Percentiles rank a stretch among this genome's conserved stretches.
Conservation (phyloP, 805 yeast species). For the fission yeast (Schizosaccharomyces pombe) region DNA sequence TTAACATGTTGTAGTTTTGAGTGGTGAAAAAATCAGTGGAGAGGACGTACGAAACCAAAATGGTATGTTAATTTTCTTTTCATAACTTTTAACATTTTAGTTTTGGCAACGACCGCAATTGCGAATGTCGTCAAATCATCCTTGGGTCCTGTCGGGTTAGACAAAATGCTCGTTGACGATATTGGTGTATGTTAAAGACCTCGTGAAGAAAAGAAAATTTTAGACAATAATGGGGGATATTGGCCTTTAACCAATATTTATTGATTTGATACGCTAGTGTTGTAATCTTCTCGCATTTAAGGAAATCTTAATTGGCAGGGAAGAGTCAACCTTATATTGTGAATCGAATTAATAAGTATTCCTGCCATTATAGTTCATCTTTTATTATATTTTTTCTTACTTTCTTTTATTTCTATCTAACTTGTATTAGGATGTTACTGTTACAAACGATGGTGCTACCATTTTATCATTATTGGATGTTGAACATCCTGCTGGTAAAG, state of each 20-base stretch:
- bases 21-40: conserved; percentile 89
- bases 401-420: no score
- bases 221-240: no score
- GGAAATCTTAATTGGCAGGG: no score
- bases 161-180: conserved; percentile 95
- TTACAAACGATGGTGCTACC: conserved; percentile 97
- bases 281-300: no score
- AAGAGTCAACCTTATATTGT: no score
- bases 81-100: conserved; percentile 9
- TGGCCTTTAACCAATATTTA: no score
- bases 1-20: conserved; percentile 29
- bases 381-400: no score
- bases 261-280: no score
- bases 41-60: conserved; percentile 92
- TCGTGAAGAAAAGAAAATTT: no score
- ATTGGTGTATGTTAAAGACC: conserved; percentile 31
- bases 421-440: conserved; percentile 48
- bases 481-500: conserved; percentile 97
- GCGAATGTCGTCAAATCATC: conserved; percentile 77
- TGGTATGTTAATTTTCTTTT: conserved; percentile 17
- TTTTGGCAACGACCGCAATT: conserved; percentile 71
- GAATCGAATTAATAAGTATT: no score
- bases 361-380: no score
- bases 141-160: conserved; percentile 92
- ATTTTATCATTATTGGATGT: conserved; percentile 75